phyloP scores from a whole-genome alignment of 352 stramenopile genomes.

The Lagenidium sp. region DNA sequence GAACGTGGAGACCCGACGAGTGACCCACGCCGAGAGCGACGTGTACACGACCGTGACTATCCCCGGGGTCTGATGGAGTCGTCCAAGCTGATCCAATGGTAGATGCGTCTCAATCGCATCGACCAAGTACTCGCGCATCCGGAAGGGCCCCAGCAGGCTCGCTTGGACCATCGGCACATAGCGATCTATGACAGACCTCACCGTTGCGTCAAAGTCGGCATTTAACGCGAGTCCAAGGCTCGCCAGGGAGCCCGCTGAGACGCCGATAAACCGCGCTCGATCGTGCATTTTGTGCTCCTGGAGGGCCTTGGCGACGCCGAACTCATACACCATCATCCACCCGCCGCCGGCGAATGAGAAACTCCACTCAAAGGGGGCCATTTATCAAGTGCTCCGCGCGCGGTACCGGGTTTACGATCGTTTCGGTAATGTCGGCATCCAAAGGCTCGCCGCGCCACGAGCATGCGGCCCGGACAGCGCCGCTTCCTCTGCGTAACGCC shows the following conservation, averaged over 20 bases:
- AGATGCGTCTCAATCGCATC: slow-evolving; percentile 23
- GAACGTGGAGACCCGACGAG: slow-evolving; percentile 28
- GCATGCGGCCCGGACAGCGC: no score
- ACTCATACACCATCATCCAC: slow-evolving; percentile 34
- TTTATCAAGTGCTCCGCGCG: no score
- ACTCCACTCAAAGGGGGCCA: slow-evolving; percentile 4
- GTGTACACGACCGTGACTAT: slow-evolving; percentile 43
- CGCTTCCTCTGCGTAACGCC: no score
- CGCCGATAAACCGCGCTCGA: slow-evolving; percentile 15
- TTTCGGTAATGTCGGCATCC: no score
- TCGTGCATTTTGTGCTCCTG: slow-evolving; percentile 13
- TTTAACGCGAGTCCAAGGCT: slow-evolving; percentile 16
- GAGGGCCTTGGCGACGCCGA: slow-evolving; percentile 27
- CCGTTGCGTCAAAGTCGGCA: slow-evolving; percentile 19
- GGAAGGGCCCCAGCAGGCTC: slow-evolving; percentile 22
- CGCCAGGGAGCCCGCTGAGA: slow-evolving; percentile 18
- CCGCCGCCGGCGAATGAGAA: slow-evolving; percentile 21
- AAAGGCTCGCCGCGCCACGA: no score
- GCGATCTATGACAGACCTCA: slow-evolving; percentile 23
- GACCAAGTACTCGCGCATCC: slow-evolving; percentile 41
- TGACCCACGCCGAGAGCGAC: slow-evolving; percentile 30
- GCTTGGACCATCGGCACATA: slow-evolving; percentile 23
- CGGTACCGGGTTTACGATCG: no score
- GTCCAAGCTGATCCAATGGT: slow-evolving; percentile 16
- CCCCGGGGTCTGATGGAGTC: slow-evolving; percentile 18